These are phyloP conservation scores for Calycina marina DNA, from an alignment of 2,329 filamentous ascomycete genomes.

Conservation along the genomic window DNA sequence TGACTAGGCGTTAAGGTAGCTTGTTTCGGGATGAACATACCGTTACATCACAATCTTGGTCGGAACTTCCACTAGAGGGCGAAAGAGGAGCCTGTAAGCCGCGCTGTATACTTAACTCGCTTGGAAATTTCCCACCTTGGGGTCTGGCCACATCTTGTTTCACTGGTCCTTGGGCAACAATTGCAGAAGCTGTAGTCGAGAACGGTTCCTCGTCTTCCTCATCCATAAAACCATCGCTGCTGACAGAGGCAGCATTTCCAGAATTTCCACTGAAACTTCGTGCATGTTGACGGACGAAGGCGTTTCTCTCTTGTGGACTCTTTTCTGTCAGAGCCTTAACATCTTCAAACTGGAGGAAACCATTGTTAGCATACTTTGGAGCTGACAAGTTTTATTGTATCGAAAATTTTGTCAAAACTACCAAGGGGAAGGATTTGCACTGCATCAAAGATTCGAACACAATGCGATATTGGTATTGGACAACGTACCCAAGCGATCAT, in stretches of 20 bases:
- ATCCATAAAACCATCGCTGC: constrained; percentile 64
- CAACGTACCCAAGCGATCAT: constrained; percentile 74
- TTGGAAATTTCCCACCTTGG: constrained; percentile 85
- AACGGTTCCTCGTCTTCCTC: constrained; percentile 58
- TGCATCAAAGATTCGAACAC: no score
- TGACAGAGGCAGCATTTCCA: constrained; percentile 42
- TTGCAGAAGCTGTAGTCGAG: constrained; percentile 39
- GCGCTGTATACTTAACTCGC: constrained; percentile 77
- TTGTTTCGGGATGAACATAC: no score
- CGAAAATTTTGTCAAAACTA: no score
- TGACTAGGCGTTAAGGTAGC: no score
- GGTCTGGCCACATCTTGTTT: constrained; percentile 47
- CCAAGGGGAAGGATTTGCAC: no score
- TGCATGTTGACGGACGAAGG: constrained; percentile 71
- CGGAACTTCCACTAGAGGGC: constrained; percentile 70
- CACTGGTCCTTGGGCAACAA: constrained; percentile 32
- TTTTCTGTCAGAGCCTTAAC: constrained; percentile 83
- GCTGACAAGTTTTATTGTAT: no score
- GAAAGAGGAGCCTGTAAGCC: constrained; percentile 68
- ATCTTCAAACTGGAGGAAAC: constrained; percentile 54
- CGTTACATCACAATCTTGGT: constrained; percentile 42
- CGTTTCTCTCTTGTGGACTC: constrained; percentile 73
- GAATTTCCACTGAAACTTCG: constrained; percentile 60
- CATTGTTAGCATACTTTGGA: no score
- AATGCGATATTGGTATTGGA: not conserved